Conservation (phyloP, 2,329 filamentous ascomycete species). For the Aspergillus flavus region DNA sequence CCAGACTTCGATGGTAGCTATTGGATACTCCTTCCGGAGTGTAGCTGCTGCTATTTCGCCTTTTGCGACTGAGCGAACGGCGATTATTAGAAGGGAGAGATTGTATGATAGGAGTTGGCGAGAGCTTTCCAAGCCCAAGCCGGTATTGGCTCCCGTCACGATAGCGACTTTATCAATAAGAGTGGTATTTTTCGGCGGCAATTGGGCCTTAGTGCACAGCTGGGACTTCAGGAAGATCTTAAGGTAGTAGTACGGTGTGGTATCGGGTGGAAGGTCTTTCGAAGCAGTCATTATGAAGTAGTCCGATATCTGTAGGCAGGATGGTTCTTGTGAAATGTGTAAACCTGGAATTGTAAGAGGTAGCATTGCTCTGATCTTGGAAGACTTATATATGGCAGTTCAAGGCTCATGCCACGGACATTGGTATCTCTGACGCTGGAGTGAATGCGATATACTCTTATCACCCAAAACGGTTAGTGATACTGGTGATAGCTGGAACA, state of each 20-base stretch:
- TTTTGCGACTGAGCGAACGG: neutral
- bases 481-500: neutral
- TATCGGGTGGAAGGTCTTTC: neutral
- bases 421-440: neutral
- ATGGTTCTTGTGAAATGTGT: neutral
- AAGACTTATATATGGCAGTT: neutral
- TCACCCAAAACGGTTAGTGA: neutral
- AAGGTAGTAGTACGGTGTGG: neutral
- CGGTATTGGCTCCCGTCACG: constrained; percentile 54
- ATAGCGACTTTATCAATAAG: constrained; percentile 46
- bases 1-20: constrained; percentile 52
- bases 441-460: neutral
- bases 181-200: neutral
- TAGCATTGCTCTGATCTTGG: neutral
- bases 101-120: constrained; percentile 40
- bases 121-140: constrained; percentile 52
- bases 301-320: neutral
- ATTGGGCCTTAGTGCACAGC: neutral
- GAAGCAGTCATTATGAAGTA: neutral
- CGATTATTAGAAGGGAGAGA: constrained; percentile 28
- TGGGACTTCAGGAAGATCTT: neutral
- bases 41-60: constrained; percentile 26
- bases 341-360: neutral
- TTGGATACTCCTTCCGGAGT: constrained; percentile 1
- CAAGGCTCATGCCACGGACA: neutral